Evolutionary conservation across 768 basidiomycete species (phyloP).

Genomic region (Dentipellis sp.): DNA sequence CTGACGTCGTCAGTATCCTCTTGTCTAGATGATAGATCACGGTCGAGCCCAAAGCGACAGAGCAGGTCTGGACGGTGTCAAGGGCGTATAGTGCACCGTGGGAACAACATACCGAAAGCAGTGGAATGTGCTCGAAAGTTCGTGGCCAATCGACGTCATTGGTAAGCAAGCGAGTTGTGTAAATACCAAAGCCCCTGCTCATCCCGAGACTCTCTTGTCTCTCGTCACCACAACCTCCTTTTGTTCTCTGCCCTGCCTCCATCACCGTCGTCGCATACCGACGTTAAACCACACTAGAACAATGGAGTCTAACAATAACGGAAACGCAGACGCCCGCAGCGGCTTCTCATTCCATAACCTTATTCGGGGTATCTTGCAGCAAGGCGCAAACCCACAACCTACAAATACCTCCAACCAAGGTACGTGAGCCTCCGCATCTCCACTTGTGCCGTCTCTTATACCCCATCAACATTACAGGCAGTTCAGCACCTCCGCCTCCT

Average conservation of each 20-base stretch:
- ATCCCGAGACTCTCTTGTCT: neutral
- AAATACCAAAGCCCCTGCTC: neutral
- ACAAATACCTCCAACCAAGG: too few species aligned
- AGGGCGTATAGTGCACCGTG: neutral
- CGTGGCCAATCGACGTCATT: neutral
- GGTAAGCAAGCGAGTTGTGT: neutral
- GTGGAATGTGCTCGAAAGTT: neutral
- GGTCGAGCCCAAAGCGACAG: too few species aligned
- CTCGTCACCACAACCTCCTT: neutral
- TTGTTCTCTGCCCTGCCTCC: neutral
- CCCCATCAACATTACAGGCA: too few species aligned
- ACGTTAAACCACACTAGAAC: neutral
- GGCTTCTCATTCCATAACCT: neutral
- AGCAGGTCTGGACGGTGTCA: neutral
- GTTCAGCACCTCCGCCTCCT: too few species aligned
- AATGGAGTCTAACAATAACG: neutral
- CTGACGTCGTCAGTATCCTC: too few species aligned
- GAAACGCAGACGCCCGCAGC: neutral
- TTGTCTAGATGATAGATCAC: too few species aligned
- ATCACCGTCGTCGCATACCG: neutral
- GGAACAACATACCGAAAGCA: neutral
- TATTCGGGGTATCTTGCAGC: slow-evolving; percentile 47
- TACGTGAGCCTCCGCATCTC: too few species aligned
- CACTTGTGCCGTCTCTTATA: too few species aligned
- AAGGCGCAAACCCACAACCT: slow-evolving; percentile 23